Evolutionary conservation across 352 stramenopile genomes (phyloP), one percentile per base, ranked within the genome.

Genomic region (Phytopythium litorale): DNA sequence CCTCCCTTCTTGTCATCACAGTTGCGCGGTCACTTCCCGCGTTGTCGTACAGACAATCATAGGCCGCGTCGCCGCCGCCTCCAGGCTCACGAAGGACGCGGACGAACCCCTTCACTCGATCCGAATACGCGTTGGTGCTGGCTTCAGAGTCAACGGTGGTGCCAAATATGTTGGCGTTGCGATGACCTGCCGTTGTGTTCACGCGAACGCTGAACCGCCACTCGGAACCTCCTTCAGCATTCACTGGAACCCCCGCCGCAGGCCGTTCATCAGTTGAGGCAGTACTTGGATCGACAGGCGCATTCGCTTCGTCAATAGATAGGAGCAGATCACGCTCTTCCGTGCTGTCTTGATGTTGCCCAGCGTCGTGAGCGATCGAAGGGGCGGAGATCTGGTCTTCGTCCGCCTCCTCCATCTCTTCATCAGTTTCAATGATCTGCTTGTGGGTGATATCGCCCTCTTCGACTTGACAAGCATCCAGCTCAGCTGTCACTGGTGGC

Each of bases 21-120:
- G 11, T 1, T 50, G 3, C 25, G 56, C 16, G 21, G 6, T n/a
- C 30, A 3, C 42, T 25, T 4, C 56, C 13, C 19, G 2, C n/a
- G 18, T 15, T 50, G 46, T 60, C 58, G 23, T 84, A 84, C 32
- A 84, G 60, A 52, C 56, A 63, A 4, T 40, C 55, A n/a, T 74
- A 78, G 18, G 68, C 63, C 16, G 55, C 51, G 23, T 56, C 48
- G 7, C 71, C 68, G n/a, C 66, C 68, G 63, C 73, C 73, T 42
- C 73, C 71, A 52, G 75, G 66, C 63, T 79, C 65, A 25, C 75
- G 69, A 49, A 78, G 52, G 48, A 83, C 63, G 40, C 75, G 75
- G 33, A 83, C 48, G 23, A 4, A 37, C 1, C 48, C 48, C 48
- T 54, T 54, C 33, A 51, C 38, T 11, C 2, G 7, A 9, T 45